phyloP scores from a whole-genome alignment of 441 rosid genomes.

The Erodium texanum region DNA sequence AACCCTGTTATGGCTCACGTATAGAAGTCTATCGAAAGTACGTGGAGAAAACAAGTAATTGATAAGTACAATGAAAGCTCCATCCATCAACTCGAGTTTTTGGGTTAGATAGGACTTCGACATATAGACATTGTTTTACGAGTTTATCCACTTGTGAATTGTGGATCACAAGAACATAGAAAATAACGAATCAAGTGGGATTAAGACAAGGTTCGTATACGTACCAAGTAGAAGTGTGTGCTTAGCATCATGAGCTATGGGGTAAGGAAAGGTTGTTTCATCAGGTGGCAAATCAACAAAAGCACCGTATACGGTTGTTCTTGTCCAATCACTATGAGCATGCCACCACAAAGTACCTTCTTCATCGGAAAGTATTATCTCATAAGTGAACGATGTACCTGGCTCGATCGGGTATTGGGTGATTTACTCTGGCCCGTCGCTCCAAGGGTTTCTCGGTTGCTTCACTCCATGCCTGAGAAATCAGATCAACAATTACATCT shows the following conservation, averaged over 20 bases:
- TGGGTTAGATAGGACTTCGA: too few relatives aligned
- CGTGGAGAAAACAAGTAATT: too few relatives aligned
- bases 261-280: not conserved
- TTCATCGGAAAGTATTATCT: constrained; percentile 10
- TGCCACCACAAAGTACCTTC: too few relatives aligned
- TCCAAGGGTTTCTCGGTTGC: constrained; percentile 20
- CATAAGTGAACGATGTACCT: constrained; percentile 14
- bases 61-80: too few relatives aligned
- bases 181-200: too few relatives aligned
- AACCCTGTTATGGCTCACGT: too few relatives aligned
- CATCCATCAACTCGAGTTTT: too few relatives aligned
- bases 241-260: not conserved
- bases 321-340: constrained; percentile 18
- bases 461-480: constrained; percentile 12
- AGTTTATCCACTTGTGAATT: too few relatives aligned
- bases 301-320: constrained; percentile 12
- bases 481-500: too few relatives aligned
- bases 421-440: constrained; percentile 26
- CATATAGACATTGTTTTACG: too few relatives aligned
- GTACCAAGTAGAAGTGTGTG: constrained; percentile 9
- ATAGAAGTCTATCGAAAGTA: too few relatives aligned
- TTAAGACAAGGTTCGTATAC: not conserved
- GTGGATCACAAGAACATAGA: too few relatives aligned
- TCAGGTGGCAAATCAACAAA: not conserved
- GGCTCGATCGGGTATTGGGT: constrained; percentile 27